Conservation (phyloP, 805 yeast species). For the Saccharomycopsis amapae region DNA sequence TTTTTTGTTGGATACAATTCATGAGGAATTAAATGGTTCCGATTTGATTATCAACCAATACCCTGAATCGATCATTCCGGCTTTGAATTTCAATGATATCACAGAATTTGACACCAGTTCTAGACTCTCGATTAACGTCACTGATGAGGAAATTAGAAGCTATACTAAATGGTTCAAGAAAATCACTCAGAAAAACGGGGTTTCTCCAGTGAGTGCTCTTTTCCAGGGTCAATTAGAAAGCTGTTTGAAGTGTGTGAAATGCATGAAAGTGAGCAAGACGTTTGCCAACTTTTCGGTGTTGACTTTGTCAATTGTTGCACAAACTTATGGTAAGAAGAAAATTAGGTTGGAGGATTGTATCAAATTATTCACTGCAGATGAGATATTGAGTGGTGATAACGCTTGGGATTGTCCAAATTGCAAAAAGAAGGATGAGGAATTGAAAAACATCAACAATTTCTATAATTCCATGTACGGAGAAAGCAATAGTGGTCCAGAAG, state of each 20-base stretch:
- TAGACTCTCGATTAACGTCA: constrained; percentile 24
- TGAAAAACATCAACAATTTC: constrained; percentile 13
- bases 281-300: constrained; percentile 57
- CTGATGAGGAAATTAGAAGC: constrained; percentile 33
- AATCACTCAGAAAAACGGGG: constrained; percentile 47
- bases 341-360: constrained; percentile 58
- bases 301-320: constrained; percentile 54
- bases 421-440: constrained; percentile 27
- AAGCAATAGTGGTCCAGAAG: not conserved
- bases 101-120: constrained; percentile 32
- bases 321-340: constrained; percentile 26
- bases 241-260: constrained; percentile 52
- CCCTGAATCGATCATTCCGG: constrained; percentile 28
- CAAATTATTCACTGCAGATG: constrained; percentile 53
- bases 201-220: constrained; percentile 56
- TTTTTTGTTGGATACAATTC: constrained; percentile 58
- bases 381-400: constrained; percentile 60
- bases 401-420: constrained; percentile 85
- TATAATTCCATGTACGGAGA: constrained; percentile 13
- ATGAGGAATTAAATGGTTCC: constrained; percentile 48
- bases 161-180: constrained; percentile 57
- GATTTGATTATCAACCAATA: constrained; percentile 32
- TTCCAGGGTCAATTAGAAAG: constrained; percentile 73
- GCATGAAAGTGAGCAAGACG: constrained; percentile 53
- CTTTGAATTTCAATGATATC: constrained; percentile 20